Evolutionary conservation across 192 early-diverging fungal species (phyloP).

Genomic region (Spizellomyces sp.): DNA sequence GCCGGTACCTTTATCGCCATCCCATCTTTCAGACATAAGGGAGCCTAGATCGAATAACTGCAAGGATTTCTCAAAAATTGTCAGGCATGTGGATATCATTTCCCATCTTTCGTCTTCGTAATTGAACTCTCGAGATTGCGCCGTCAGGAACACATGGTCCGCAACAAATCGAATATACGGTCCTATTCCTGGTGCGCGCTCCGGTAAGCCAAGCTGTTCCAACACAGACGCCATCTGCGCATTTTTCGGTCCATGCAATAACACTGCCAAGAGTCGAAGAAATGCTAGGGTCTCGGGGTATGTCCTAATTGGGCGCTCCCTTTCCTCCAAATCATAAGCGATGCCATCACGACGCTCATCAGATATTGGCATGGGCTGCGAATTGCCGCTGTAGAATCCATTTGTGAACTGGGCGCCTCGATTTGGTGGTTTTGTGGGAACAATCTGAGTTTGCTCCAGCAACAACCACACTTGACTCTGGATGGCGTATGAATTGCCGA

Average conservation of each 20-base stretch:
- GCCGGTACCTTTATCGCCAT: slow-evolving; percentile 18
- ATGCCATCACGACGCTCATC: slow-evolving; percentile 49
- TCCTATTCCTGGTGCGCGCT: slow-evolving; percentile 71
- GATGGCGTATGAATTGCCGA: slow-evolving; percentile 55
- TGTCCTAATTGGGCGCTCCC: slow-evolving; percentile 71
- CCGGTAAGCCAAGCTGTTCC: slow-evolving; percentile 60
- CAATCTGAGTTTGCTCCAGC: slow-evolving; percentile 74
- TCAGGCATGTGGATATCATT: slow-evolving; percentile 71
- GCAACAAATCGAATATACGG: slow-evolving; percentile 81
- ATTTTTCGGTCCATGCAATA: slow-evolving; percentile 47
- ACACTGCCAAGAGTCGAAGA: slow-evolving; percentile 67
- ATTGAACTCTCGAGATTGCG: slow-evolving; percentile 66
- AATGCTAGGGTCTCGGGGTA: slow-evolving; percentile 90
- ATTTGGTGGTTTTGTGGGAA: slow-evolving; percentile 38
- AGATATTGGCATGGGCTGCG: neutral
- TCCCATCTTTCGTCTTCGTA: slow-evolving; percentile 75
- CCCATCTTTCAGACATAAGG: slow-evolving; percentile 23
- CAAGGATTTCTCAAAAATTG: slow-evolving; percentile 78
- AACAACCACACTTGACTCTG: slow-evolving; percentile 75
- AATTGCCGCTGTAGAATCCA: neutral
- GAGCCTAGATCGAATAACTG: slow-evolving; percentile 70
- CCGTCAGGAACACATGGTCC: slow-evolving; percentile 83
- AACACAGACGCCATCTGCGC: slow-evolving; percentile 53
- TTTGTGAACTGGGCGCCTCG: slow-evolving; percentile 16
- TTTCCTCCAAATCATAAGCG: slow-evolving; percentile 79